Evolutionary conservation across 768 basidiomycete species (phyloP).

Genomic region (Fomitopsis pulvina): DNA sequence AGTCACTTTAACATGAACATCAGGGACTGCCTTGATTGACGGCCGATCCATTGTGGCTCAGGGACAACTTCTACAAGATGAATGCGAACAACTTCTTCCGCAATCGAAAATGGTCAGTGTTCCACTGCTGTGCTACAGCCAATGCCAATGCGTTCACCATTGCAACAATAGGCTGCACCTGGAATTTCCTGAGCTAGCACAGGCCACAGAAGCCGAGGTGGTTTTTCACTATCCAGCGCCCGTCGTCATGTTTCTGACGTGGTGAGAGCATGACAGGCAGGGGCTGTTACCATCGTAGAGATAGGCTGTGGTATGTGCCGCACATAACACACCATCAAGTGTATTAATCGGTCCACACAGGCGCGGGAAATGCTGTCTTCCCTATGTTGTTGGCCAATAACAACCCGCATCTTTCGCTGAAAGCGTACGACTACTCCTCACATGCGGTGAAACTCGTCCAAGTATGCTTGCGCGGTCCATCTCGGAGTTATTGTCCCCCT

Average conservation of each 20-base stretch:
- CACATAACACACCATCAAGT: neutral
- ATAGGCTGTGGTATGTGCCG: conserved; percentile 75
- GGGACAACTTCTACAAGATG: conserved; percentile 91
- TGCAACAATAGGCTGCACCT: conserved; percentile 89
- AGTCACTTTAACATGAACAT: conserved; percentile 6
- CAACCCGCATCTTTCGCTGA: conserved; percentile 68
- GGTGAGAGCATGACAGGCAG: conserved; percentile 48
- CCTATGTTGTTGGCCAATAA: conserved; percentile 78
- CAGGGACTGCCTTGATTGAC: neutral
- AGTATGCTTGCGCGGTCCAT: conserved; percentile 33
- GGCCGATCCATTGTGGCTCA: no score
- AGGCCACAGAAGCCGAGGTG: conserved; percentile 62
- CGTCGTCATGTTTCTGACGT: conserved; percentile 1
- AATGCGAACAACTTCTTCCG: conserved; percentile 90
- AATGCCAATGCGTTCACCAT: neutral
- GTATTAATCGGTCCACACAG: conserved; percentile 29
- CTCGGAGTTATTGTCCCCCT: neutral
- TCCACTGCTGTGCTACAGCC: neutral
- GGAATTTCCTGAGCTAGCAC: conserved; percentile 89
- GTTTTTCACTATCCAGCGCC: conserved; percentile 3
- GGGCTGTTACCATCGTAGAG: conserved; percentile 71
- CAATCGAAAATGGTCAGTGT: conserved; percentile 75
- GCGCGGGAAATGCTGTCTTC: conserved; percentile 93
- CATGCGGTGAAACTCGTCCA: conserved; percentile 89
- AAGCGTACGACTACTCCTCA: conserved; percentile 87